Evolutionary conservation across 2,329 filamentous ascomycete genomes (phyloP), one percentile per base, ranked within the genome.

Genomic region (Bimuria novae-zelandiae): DNA sequence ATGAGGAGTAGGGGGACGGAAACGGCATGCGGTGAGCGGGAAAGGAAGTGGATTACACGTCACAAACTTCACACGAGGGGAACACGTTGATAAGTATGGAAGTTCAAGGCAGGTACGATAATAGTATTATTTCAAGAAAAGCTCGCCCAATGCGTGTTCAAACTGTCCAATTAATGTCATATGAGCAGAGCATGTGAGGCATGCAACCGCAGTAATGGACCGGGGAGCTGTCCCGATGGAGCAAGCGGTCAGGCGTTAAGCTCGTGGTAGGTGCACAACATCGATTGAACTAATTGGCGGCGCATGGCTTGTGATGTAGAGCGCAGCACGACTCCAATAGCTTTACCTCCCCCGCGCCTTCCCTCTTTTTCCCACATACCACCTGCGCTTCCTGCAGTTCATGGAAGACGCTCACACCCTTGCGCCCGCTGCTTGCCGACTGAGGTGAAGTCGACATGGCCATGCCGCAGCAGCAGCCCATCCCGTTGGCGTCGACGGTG

Each of bases 401-500:
- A 73, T 74, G 71, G 71, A 69, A 64, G 65, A 55, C 60, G 42
- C n/a, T 51, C 56, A 47, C 54, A 52, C 46, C 25, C 33, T 43
- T 49, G 54, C 56, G 54, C 56, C 59, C 56, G 55, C 63, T 62
- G 67, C 59, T 36, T 36, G 33, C n/a, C 41, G 17, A 17, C 41
- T 44, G 17, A 22, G 41, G 41, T 44, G 41, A 44, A 44, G 41
- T 33, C 41, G 27, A 63, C 64, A 69, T 61, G 52, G 53, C 49
- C 49, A 73, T 73, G 70, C 27, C 44, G 44, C 66, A 66, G 61
- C 69, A 72, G 64, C 71, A 69, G 57, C 53, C 53, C n/a, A 56
- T 60, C 49, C 67, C 65, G 42, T 56, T 68, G 57, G 63, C 63
- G 52, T 56, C 62, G 49, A 60, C 63, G 52, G 76, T 82, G 61